Evolutionary conservation across 1,284 basidiomycete genomes (phyloP).

Genomic region (Ceratobasidium sp.): DNA sequence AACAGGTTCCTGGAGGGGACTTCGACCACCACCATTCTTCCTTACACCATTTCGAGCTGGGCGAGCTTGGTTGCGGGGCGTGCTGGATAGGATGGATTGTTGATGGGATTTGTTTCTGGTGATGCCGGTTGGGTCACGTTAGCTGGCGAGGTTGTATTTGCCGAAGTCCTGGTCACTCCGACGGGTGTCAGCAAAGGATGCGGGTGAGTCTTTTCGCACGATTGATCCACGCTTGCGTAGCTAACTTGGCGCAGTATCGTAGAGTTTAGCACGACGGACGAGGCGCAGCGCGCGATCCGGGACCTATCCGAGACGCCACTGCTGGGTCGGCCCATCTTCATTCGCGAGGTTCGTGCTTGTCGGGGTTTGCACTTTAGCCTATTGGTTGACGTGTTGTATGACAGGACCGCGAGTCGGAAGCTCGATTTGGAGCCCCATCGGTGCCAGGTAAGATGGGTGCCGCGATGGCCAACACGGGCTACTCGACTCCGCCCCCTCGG

Average conservation of each 20-base stretch:
- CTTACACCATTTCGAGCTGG: slow-evolving; percentile 39
- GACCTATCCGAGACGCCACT: slow-evolving; percentile 89
- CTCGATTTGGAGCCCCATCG: slow-evolving; percentile 92
- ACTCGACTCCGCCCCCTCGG: slow-evolving; percentile 77
- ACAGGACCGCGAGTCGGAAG: slow-evolving; percentile 95
- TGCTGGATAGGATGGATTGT: slow-evolving; percentile 47
- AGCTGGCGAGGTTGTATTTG: slow-evolving; percentile 98
- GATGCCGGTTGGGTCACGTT: slow-evolving; percentile 68
- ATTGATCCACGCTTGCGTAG: slow-evolving; percentile 9
- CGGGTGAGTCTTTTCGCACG: slow-evolving; percentile 74
- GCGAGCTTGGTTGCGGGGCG: slow-evolving; percentile 45
- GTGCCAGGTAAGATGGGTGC: slow-evolving; percentile 93
- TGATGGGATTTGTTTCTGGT: slow-evolving; percentile 49
- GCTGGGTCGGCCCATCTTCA: slow-evolving; percentile 92
- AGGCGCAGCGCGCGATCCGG: slow-evolving; percentile 84
- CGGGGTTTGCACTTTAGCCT: not conserved
- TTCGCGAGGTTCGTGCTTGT: slow-evolving; percentile 78
- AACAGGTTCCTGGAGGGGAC: slow-evolving; percentile 38
- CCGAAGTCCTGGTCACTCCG: slow-evolving; percentile 96
- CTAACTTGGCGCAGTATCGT: slow-evolving; percentile 73
- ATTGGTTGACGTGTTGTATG: slow-evolving; percentile 8
- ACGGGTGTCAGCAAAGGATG: slow-evolving; percentile 98
- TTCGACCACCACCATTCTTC: slow-evolving; percentile 43
- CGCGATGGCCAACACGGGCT: slow-evolving; percentile 85
- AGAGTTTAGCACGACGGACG: slow-evolving; percentile 86